A percentile compares a stretch with the other conserved stretches of the same genome.
These are phyloP conservation scores for Emmonsia crescens DNA, from an alignment of 2,329 filamentous ascomycete genomes.

Conservation along the genomic window DNA sequence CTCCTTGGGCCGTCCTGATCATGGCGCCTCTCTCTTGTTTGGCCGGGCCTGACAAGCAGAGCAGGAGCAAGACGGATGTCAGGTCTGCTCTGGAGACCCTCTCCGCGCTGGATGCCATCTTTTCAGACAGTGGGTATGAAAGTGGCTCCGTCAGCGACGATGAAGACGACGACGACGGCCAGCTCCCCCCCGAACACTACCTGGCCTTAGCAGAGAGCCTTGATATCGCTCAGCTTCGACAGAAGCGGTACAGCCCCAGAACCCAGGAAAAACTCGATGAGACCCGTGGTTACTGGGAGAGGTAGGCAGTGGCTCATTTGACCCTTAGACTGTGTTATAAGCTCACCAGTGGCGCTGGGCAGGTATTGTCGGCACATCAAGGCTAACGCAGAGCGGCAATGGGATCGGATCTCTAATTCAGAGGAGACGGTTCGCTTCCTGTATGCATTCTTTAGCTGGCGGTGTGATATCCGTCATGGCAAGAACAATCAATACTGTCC, in stretches of 20 bases:
- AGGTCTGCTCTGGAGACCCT: constrained; percentile 10
- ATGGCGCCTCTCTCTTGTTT: constrained; percentile 10
- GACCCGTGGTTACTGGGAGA: constrained; percentile 16
- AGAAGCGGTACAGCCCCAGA: constrained; percentile 20
- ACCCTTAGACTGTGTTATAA: background rate
- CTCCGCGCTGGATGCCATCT: constrained; percentile 12
- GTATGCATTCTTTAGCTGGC: constrained; percentile 16
- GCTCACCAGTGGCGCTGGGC: constrained; percentile 2
- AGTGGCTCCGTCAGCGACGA: constrained; percentile 8
- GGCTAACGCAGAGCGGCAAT: constrained; percentile 13
- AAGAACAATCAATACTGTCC: constrained; percentile 12
- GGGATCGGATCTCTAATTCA: constrained; percentile 17
- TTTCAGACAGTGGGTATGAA: constrained; percentile 13
- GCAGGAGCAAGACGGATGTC: constrained; percentile 13
- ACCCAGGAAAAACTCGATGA: constrained; percentile 20
- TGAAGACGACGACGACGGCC: constrained; percentile 9
- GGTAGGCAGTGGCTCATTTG: constrained; percentile 9
- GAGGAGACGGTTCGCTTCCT: constrained; percentile 21
- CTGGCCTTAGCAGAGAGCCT: constrained; percentile 17
- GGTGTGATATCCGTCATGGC: constrained; percentile 12
- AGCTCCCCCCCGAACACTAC: constrained; percentile 16
- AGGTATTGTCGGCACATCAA: constrained; percentile 18
- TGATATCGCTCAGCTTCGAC: constrained; percentile 18
- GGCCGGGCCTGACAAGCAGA: constrained; percentile 4
- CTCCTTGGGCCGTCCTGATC: constrained; percentile 6